Evolutionary conservation across 306 rosid species (phyloP).

Genomic region (Glycine tomentella): DNA sequence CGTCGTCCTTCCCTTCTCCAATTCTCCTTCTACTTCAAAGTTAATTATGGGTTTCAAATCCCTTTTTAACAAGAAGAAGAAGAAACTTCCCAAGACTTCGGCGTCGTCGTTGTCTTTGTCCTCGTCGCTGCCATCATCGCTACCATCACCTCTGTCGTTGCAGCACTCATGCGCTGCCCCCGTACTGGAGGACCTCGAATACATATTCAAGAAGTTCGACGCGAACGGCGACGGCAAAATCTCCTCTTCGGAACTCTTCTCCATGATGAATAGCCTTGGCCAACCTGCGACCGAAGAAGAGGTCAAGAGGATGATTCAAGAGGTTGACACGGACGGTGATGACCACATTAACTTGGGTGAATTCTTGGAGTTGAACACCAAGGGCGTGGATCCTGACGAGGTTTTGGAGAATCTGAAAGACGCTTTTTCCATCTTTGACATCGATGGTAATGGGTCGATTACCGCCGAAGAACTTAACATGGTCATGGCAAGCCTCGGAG

Average conservation of each 20-base stretch:
- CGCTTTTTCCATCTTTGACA: constrained; percentile 78
- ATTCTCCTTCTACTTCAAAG: too few species aligned
- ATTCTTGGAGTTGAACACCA: constrained; percentile 78
- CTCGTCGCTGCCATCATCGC: constrained; percentile 2
- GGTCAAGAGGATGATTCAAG: constrained; percentile 67
- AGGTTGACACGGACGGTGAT: constrained; percentile 86
- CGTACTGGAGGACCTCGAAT: constrained; percentile 61
- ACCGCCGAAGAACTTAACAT: constrained; percentile 76
- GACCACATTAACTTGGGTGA: constrained; percentile 73
- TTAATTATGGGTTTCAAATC: constrained; percentile 69
- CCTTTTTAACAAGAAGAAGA: constrained; percentile 73
- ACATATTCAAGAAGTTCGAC: constrained; percentile 82
- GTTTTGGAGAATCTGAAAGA: constrained; percentile 70
- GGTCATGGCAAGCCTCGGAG: constrained; percentile 76
- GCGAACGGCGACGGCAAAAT: constrained; percentile 92
- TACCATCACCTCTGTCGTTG: constrained; percentile 8
- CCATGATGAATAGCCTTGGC: constrained; percentile 76
- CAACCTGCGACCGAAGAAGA: constrained; percentile 72
- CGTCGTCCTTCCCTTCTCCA: not conserved
- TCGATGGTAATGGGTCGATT: constrained; percentile 79
- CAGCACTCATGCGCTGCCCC: too few species aligned
- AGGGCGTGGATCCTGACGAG: constrained; percentile 76
- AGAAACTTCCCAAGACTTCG: constrained; percentile 48
- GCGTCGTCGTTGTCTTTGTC: not conserved
- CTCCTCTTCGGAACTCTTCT: constrained; percentile 77